These are phyloP conservation scores for Cordia subcordata DNA, from an alignment of 257 asterid genomes.

Conservation along the genomic window DNA sequence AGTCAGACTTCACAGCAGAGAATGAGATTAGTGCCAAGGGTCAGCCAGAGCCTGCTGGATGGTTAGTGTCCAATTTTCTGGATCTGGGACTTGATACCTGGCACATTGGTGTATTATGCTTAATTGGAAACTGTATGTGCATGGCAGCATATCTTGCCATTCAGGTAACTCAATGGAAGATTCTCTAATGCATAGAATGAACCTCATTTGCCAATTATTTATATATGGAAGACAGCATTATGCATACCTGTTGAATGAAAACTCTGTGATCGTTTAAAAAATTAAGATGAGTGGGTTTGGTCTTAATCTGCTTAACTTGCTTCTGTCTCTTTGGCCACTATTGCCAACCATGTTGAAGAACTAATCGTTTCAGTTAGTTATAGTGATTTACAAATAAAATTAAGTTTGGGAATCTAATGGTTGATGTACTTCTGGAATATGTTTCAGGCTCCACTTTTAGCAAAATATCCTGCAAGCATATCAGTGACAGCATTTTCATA, in stretches of 20 bases:
- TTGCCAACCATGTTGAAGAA: too few relatives aligned
- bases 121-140: conserved; percentile 92
- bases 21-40: conserved; percentile 75
- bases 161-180: conserved; percentile 49
- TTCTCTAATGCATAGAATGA: background rate
- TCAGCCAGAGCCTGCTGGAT: conserved; percentile 82
- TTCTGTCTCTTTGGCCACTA: too few relatives aligned
- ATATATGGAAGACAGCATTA: too few relatives aligned
- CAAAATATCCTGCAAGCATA: conserved; percentile 84
- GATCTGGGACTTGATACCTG: conserved; percentile 70
- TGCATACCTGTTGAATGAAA: too few relatives aligned
- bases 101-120: conserved; percentile 88
- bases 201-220: background rate
- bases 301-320: too few relatives aligned
- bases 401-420: background rate
- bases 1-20: conserved; percentile 45
- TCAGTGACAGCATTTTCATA: conserved; percentile 88
- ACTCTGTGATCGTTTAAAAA: too few relatives aligned
- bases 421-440: background rate
- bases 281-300: too few relatives aligned
- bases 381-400: background rate
- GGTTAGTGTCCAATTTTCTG: conserved; percentile 56
- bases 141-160: conserved; percentile 83
- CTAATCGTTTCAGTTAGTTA: too few relatives aligned
- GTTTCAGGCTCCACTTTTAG: conserved; percentile 81